Base-by-base conservation (phyloP, 2,329 filamentous ascomycete species). In the Diplodia scrobiculata region DNA sequence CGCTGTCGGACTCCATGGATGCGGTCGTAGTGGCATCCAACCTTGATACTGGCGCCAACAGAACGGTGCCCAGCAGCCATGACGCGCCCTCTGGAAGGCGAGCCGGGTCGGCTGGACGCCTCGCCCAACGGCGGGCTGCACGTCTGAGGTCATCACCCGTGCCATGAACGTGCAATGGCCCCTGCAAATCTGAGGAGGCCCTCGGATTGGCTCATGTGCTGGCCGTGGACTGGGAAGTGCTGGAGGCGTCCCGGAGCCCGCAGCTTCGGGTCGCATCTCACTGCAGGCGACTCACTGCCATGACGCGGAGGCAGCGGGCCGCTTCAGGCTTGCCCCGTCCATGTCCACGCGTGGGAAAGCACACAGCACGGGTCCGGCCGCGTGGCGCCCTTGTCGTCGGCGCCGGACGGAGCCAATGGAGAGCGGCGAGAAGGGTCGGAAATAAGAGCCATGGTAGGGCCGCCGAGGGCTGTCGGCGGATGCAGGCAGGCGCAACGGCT, bases 121-220 rank as follows among this genome's bases (percentile, higher is more conserved):
- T 50, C 14, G 45, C 27, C 21, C 21, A 50, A n/a, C 54, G 38
- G 38, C 54, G 17, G n/a, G 21, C 36, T 47, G 54, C 54, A 47
- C 25, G 54, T 50, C 58, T 62, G 41, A 62, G 58, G 55, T 48
- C 55, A 60, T 60, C 55, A 3, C 1, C 38, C 36, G 38, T 21
- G 17, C n/a, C n/a, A 25, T 48, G 54, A 45, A 17, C 21, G 41
- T 60, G 55, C 55, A 48, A 41, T 32, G 2, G 17, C 38, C 38
- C 21, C 34, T 45, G 38, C 55, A 13, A 7, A 11, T 4, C 29
- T 10, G 29, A n/a, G 6, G 10, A 53, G 53, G n/a, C 1, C 5
- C 53, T 25, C 21, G 36, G 54, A 29, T 27, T 58, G 36, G 54
- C 29, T n/a, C 29, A 25, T 4, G 34, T 38, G 19, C 53, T 58